These are phyloP conservation scores for Cucurbitaria berberidis DNA, from an alignment of 2,329 filamentous ascomycete genomes.

Conservation along the genomic window DNA sequence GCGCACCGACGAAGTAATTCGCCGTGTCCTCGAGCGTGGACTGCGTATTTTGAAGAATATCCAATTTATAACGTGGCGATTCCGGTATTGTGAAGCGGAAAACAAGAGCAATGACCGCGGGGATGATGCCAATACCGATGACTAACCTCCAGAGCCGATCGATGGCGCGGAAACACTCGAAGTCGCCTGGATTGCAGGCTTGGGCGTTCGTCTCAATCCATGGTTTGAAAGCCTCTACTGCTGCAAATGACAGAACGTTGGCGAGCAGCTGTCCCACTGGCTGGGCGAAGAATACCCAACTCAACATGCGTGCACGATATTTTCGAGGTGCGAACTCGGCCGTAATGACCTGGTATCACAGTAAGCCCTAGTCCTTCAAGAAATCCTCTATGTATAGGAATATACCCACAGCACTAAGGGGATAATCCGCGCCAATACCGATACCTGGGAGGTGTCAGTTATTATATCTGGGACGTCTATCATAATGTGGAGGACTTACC, in stretches of 20 bases:
- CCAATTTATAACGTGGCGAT: conserved; percentile 48
- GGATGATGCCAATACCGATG: conserved; percentile 49
- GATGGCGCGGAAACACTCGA: conserved; percentile 39
- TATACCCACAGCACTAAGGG: conserved; percentile 40
- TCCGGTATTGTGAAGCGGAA: conserved; percentile 53
- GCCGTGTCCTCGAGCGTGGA: conserved; percentile 43
- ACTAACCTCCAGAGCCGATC: conserved; percentile 51
- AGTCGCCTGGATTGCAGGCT: conserved; percentile 23
- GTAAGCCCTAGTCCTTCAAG: conserved; percentile 1
- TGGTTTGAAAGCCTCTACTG: conserved; percentile 34
- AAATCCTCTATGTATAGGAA: background rate
- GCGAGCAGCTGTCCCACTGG: conserved; percentile 48
- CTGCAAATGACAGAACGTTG: conserved; percentile 38
- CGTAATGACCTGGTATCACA: conserved; percentile 35
- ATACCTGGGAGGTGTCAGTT: conserved; percentile 23
- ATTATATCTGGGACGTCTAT: background rate
- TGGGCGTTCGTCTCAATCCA: conserved; percentile 25
- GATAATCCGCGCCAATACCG: conserved; percentile 49
- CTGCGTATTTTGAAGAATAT: conserved; percentile 46
- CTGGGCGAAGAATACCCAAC: conserved; percentile 52
- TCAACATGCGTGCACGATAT: conserved; percentile 50
- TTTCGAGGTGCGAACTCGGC: conserved; percentile 49
- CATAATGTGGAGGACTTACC: conserved; percentile 36
- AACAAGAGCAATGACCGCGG: conserved; percentile 34
- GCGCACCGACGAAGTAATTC: conserved; percentile 38